These are phyloP conservation scores for Parasitella parasitica DNA, from an alignment of 371 early-diverging fungal genomes.

Conservation along the genomic window DNA sequence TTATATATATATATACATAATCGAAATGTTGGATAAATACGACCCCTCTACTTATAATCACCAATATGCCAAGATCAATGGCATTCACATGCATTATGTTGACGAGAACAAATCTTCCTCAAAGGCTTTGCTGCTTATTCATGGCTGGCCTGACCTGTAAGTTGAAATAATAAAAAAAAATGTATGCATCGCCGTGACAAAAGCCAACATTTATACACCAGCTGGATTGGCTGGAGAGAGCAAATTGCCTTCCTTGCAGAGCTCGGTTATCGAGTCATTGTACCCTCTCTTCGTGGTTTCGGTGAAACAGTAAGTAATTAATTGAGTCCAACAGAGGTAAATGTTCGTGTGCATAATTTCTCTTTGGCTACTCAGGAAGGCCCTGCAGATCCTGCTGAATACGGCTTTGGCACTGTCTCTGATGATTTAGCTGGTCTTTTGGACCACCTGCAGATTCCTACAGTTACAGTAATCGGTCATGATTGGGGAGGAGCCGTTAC, in stretches of 20 bases:
- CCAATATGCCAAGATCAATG: slow-evolving; percentile 38
- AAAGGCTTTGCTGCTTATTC: slow-evolving; percentile 56
- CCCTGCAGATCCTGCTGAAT: slow-evolving; percentile 46
- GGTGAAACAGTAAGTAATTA: slow-evolving; percentile 61
- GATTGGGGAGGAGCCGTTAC: slow-evolving; percentile 76
- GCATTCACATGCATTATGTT: slow-evolving; percentile 61
- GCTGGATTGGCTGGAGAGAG: slow-evolving; percentile 73
- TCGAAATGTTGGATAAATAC: slow-evolving; percentile 29
- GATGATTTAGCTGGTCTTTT: slow-evolving; percentile 59
- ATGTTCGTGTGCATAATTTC: neutral
- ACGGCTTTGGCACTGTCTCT: slow-evolving; percentile 56
- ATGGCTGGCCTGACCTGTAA: slow-evolving; percentile 76
- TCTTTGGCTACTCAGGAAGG: slow-evolving; percentile 40
- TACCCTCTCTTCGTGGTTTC: slow-evolving; percentile 67
- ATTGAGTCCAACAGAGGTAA: neutral
- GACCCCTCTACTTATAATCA: slow-evolving; percentile 47
- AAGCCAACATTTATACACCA: neutral
- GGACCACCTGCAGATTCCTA: slow-evolving; percentile 58
- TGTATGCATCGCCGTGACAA: neutral
- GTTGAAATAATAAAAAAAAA: neutral
- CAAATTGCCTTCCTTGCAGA: slow-evolving; percentile 66
- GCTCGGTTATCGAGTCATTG: slow-evolving; percentile 74
- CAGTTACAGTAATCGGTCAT: slow-evolving; percentile 69
- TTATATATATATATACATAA: neutral
- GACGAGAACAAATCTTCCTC: slow-evolving; percentile 61